Evolutionary conservation across 345 rosid species (phyloP).

Genomic region (Angophora floribunda): DNA sequence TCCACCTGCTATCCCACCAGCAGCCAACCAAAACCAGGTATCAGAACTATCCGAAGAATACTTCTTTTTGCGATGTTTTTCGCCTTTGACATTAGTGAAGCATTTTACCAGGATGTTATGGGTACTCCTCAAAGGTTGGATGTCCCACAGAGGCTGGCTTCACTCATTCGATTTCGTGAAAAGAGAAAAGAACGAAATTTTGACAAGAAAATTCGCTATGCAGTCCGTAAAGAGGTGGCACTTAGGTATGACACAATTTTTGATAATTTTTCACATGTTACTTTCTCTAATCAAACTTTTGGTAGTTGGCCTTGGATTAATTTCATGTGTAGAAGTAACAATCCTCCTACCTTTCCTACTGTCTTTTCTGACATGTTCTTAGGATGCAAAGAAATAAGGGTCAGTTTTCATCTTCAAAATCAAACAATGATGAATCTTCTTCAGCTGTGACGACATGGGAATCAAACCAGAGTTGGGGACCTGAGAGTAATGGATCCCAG

Average conservation of each 20-base stretch:
- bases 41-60: neutral
- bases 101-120: neutral
- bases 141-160: constrained; percentile 38
- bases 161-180: constrained; percentile 29
- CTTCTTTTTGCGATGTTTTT: neutral
- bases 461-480: neutral
- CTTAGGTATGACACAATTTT: constrained; percentile 12
- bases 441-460: neutral
- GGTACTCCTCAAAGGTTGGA: constrained; percentile 18
- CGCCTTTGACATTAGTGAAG: neutral
- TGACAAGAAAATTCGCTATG: constrained; percentile 40
- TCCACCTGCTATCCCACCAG: constrained; percentile 7
- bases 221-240: constrained; percentile 46
- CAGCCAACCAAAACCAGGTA: constrained; percentile 21
- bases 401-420: constrained; percentile 1
- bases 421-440: neutral
- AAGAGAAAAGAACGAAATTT: constrained; percentile 38
- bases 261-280: neutral
- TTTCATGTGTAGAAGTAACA: neutral
- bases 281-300: neutral
- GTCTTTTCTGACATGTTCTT: neutral
- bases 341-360: neutral
- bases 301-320: neutral
- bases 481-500: neutral
- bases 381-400: constrained; percentile 8